Evolutionary conservation across 1,139 yeast genomes (phyloP).

Genomic region (Scheffersomyces parashehatae): DNA sequence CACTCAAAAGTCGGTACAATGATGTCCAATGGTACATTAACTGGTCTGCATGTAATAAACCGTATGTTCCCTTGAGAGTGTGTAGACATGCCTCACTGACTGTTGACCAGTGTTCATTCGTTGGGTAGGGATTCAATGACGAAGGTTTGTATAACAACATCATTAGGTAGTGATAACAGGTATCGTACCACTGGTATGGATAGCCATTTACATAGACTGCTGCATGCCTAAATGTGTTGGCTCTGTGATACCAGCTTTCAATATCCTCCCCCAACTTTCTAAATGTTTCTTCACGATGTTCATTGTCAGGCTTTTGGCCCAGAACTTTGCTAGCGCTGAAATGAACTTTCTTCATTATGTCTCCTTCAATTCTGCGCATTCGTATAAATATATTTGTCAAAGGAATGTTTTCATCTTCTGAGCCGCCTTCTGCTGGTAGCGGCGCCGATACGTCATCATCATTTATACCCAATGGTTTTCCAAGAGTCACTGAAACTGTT

Average conservation of each 20-base stretch:
- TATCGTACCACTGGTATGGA: slow-evolving; percentile 39
- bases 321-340: too few relatives aligned
- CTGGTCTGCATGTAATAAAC: slow-evolving; percentile 38
- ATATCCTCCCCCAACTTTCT: too few relatives aligned
- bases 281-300: too few relatives aligned
- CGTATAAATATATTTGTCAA: background rate
- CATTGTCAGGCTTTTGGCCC: too few relatives aligned
- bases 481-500: slow-evolving; percentile 42
- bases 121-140: slow-evolving; percentile 43
- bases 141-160: slow-evolving; percentile 49
- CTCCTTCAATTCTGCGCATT: background rate
- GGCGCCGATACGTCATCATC: slow-evolving; percentile 50
- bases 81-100: slow-evolving; percentile 42
- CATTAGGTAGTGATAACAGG: slow-evolving; percentile 46
- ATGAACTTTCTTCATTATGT: background rate
- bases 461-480: slow-evolving; percentile 44
- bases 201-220: too few relatives aligned
- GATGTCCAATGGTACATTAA: slow-evolving; percentile 53
- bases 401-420: background rate
- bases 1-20: slow-evolving; percentile 41
- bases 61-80: slow-evolving; percentile 41
- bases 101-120: slow-evolving; percentile 31
- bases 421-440: slow-evolving; percentile 23
- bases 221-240: too few relatives aligned
- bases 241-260: too few relatives aligned